Evolutionary conservation across 2,329 filamentous ascomycete genomes (phyloP).

Genomic region (Bipolaris zeicola): DNA sequence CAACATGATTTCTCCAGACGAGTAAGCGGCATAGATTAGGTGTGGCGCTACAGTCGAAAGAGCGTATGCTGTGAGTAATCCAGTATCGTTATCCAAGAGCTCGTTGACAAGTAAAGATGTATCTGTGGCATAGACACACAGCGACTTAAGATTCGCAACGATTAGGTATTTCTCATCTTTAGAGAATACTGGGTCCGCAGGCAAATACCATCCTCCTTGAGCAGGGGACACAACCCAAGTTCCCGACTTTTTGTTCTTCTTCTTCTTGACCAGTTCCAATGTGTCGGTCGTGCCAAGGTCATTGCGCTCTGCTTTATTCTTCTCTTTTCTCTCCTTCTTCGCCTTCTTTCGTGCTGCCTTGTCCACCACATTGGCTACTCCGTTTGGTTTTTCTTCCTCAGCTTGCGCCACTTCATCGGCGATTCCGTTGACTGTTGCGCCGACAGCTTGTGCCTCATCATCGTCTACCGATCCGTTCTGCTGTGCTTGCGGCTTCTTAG

Average conservation of each 20-base stretch:
- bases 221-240: conserved; percentile 52
- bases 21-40: conserved; percentile 60
- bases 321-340: conserved; percentile 17
- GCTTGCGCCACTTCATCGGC: not conserved
- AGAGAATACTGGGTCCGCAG: conserved; percentile 63
- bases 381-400: conserved; percentile 1
- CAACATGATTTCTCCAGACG: conserved; percentile 57
- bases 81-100: conserved; percentile 58
- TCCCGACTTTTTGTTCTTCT: conserved; percentile 24
- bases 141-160: conserved; percentile 72
- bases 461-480: conserved; percentile 2
- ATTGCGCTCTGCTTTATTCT: conserved; percentile 9
- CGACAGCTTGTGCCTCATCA: conserved; percentile 6
- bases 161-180: conserved; percentile 69
- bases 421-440: not conserved
- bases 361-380: conserved; percentile 7
- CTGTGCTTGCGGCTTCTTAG: conserved; percentile 13
- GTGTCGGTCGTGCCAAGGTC: conserved; percentile 3
- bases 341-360: conserved; percentile 18
- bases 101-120: conserved; percentile 81
- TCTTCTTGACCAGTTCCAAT: conserved; percentile 21
- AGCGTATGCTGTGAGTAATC: conserved; percentile 56
- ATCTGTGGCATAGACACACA: conserved; percentile 80
- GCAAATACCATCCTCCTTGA: conserved; percentile 61
- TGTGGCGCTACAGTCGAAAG: conserved; percentile 58